These are phyloP conservation scores for Saccharomycopsis guyanensis DNA, from an alignment of 805 yeast genomes.

Conservation along the genomic window DNA sequence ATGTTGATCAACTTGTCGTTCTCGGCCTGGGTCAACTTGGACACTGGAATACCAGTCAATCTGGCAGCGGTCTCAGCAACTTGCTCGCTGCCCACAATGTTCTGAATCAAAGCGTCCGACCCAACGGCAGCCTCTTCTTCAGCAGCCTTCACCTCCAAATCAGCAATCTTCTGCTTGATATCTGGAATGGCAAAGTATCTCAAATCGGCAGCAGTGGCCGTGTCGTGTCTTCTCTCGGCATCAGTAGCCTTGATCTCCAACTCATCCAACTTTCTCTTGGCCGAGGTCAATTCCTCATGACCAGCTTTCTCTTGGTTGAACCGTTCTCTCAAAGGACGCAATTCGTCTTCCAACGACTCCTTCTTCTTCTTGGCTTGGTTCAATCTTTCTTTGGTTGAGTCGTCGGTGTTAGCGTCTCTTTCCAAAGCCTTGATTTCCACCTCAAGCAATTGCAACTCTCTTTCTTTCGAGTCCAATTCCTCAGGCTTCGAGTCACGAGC, in stretches of 20 bases:
- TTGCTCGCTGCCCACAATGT: constrained; percentile 85
- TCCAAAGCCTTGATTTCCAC: constrained; percentile 96
- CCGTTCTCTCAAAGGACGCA: constrained; percentile 78
- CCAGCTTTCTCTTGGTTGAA: constrained; percentile 84
- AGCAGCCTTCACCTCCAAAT: constrained; percentile 67
- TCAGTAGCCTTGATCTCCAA: constrained; percentile 87
- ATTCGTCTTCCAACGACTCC: constrained; percentile 77
- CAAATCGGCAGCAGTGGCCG: constrained; percentile 89
- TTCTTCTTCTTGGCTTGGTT: constrained; percentile 68
- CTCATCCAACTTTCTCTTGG: constrained; percentile 87
- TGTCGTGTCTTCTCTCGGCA: constrained; percentile 96
- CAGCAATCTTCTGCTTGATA: constrained; percentile 63
- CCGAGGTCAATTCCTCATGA: constrained; percentile 81
- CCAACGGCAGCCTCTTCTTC: constrained; percentile 63
- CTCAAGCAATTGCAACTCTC: constrained; percentile 83
- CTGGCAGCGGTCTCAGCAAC: constrained; percentile 97
- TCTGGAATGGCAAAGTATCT: constrained; percentile 97
- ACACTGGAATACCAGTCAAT: constrained; percentile 94
- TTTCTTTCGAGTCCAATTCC: constrained; percentile 87
- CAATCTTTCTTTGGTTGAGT: constrained; percentile 79
- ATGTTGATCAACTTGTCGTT: constrained; percentile 87
- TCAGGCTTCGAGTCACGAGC: constrained; percentile 98
- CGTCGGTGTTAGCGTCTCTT: constrained; percentile 83
- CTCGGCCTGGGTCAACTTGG: constrained; percentile 91
- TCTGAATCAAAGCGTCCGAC: constrained; percentile 63